Evolutionary conservation across 139 green algal genomes (phyloP).

Genomic region (Nannochloris sp.): DNA sequence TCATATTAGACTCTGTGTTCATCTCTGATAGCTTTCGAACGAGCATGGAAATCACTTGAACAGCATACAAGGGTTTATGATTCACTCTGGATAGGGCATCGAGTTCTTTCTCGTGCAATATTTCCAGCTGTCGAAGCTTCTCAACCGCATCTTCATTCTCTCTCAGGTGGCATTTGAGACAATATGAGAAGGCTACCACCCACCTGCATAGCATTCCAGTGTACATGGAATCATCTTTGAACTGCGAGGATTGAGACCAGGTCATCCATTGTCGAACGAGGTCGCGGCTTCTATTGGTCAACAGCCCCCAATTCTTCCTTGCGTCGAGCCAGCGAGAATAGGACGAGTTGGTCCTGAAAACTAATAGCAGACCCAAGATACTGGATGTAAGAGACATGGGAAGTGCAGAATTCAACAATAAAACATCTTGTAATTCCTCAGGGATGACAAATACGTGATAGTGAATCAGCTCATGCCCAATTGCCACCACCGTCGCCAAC

Average conservation of each 20-base stretch:
- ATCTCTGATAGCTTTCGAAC: conserved; percentile 6
- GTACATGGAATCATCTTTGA: not conserved
- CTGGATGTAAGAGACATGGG: conserved; percentile 22
- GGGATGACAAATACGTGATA: not conserved
- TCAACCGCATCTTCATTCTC: conserved; percentile 9
- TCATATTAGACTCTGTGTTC: not conserved
- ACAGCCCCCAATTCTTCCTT: conserved; percentile 8
- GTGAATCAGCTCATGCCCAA: not conserved
- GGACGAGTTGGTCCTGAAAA: conserved; percentile 28
- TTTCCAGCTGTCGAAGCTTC: conserved; percentile 1
- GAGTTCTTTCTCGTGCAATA: conserved; percentile 15
- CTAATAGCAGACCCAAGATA: conserved; percentile 26
- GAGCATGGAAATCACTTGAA: conserved; percentile 19
- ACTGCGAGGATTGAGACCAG: not conserved
- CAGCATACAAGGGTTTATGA: conserved; percentile 23
- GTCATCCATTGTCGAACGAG: conserved; percentile 18
- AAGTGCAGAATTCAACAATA: conserved; percentile 1
- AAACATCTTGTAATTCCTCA: not conserved
- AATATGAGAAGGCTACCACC: not conserved
- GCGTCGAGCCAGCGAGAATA: conserved; percentile 25
- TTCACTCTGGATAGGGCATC: conserved; percentile 7
- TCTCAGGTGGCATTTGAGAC: conserved; percentile 17
- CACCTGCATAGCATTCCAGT: conserved; percentile 10
- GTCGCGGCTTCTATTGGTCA: conserved; percentile 17
- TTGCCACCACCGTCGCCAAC: conserved; percentile 2